phyloP scores from a whole-genome alignment of 208 protist genomes.

The Crithidia fasciculata region DNA sequence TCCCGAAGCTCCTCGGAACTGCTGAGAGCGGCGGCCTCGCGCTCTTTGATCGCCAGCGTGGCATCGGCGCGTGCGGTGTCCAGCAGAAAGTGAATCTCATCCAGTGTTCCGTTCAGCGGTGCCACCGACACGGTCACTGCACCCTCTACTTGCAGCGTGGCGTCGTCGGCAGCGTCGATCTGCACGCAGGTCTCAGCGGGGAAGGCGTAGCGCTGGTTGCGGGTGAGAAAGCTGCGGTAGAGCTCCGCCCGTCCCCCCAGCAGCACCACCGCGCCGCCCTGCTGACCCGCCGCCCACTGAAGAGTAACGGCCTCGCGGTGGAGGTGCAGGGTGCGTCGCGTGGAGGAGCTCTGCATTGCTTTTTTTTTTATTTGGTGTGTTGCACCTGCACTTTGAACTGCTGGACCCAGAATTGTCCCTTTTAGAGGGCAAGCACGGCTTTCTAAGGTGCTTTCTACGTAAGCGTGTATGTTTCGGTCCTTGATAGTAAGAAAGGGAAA shows the following conservation, averaged over 20 bases:
- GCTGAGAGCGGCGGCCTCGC: slow-evolving; percentile 5
- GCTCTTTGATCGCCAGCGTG: slow-evolving; percentile 22
- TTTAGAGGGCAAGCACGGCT: too few relatives aligned
- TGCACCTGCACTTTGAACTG: too few relatives aligned
- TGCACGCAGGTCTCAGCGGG: slow-evolving; percentile 40
- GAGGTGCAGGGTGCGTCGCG: slow-evolving; percentile 16
- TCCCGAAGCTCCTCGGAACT: slow-evolving; percentile 28
- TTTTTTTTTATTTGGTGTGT: too few relatives aligned
- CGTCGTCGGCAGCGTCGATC: slow-evolving; percentile 38
- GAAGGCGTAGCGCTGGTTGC: slow-evolving; percentile 73
- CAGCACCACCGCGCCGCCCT: slow-evolving; percentile 48
- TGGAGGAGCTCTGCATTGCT: slow-evolving; percentile 5
- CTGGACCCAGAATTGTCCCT: too few relatives aligned
- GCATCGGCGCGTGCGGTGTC: slow-evolving; percentile 62
- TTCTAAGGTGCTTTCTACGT: too few relatives aligned
- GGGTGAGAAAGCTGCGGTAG: slow-evolving; percentile 51
- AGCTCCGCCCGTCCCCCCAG: slow-evolving; percentile 55
- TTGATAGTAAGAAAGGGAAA: too few relatives aligned
- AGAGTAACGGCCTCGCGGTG: slow-evolving; percentile 16
- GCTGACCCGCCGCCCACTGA: slow-evolving; percentile 18
- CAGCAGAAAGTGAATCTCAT: slow-evolving; percentile 64
- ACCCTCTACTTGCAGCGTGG: slow-evolving; percentile 60
- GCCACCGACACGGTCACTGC: slow-evolving; percentile 23
- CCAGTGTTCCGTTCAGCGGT: slow-evolving; percentile 34
- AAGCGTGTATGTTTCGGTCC: too few relatives aligned